Evolutionary conservation across 208 protist species (phyloP).

Genomic region (Leishmania tarentolae): DNA sequence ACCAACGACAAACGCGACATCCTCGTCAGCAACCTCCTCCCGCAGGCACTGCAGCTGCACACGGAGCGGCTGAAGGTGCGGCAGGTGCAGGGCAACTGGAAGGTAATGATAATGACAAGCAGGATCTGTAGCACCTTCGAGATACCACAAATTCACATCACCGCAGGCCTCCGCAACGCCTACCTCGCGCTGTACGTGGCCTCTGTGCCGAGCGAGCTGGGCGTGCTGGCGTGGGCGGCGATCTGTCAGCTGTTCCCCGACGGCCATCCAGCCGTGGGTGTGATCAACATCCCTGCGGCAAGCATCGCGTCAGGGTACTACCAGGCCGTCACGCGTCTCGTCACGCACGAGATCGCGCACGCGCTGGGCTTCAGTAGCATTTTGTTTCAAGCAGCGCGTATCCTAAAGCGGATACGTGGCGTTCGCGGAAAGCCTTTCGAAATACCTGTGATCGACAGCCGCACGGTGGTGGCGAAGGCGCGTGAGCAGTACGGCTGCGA

Average conservation of each 20-base stretch:
- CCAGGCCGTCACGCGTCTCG: slow-evolving; percentile 6
- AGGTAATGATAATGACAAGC: slow-evolving; percentile 12
- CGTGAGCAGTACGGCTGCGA: slow-evolving; percentile 70
- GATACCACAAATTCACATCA: slow-evolving; percentile 33
- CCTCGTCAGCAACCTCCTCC: slow-evolving; percentile 41
- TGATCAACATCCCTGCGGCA: slow-evolving; percentile 45
- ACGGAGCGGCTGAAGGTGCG: slow-evolving; percentile 42
- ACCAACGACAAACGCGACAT: slow-evolving; percentile 35
- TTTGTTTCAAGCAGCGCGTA: slow-evolving; percentile 16
- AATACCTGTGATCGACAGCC: slow-evolving; percentile 33
- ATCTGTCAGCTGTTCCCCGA: slow-evolving; percentile 30
- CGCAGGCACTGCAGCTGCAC: slow-evolving; percentile 53
- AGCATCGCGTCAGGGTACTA: slow-evolving; percentile 7
- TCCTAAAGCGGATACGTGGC: slow-evolving; percentile 1
- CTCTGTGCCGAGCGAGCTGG: slow-evolving; percentile 15
- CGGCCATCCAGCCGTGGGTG: slow-evolving; percentile 35
- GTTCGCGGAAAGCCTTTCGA: slow-evolving; percentile 41
- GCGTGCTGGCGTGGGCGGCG: slow-evolving; percentile 37
- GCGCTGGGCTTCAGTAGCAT: slow-evolving; percentile 67
- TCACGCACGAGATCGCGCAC: slow-evolving; percentile 82
- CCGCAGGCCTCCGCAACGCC: slow-evolving; percentile 32
- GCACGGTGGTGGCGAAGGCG: slow-evolving; percentile 35
- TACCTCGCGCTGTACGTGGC: slow-evolving; percentile 69
- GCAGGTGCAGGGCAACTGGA: slow-evolving; percentile 16
- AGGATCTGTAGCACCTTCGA: neutral